These are phyloP conservation scores for Hypoxylon cercidicola DNA, from an alignment of 495 filamentous ascomycete species.

Conservation along the genomic window DNA sequence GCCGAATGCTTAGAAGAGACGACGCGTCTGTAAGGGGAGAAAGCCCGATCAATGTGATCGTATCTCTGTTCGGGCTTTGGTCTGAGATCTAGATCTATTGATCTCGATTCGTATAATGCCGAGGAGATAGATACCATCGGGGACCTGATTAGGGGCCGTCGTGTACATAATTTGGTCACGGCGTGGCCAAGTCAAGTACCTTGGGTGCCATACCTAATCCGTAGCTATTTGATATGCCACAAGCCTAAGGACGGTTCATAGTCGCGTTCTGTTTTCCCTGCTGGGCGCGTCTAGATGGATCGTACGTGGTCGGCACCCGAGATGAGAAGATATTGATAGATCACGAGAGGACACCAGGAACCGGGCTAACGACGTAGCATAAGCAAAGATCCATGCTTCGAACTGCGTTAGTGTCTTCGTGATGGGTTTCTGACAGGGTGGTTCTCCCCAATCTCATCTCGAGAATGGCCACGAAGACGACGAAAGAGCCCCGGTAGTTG, in stretches of 20 bases:
- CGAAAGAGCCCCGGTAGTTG: constrained; percentile 21
- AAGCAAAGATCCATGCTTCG: constrained; percentile 5
- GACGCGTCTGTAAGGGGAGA: constrained; percentile 8
- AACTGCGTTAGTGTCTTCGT: constrained; percentile 6
- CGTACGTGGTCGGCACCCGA: constrained; percentile 10
- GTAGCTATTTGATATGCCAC: constrained; percentile 1
- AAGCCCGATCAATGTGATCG: constrained; percentile 12
- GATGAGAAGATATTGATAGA: constrained; percentile 10
- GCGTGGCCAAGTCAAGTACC: not conserved
- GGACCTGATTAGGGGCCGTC: constrained; percentile 6
- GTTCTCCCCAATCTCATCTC: constrained; percentile 8
- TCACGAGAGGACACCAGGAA: constrained; percentile 6
- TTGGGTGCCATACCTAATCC: not conserved
- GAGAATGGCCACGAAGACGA: not conserved
- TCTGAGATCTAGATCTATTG: constrained; percentile 10
- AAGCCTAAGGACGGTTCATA: constrained; percentile 13
- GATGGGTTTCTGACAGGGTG: not conserved
- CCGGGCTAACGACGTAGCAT: constrained; percentile 13
- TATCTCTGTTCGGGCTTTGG: constrained; percentile 5
- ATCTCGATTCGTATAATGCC: not conserved
- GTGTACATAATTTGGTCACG: constrained; percentile 11
- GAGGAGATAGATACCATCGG: constrained; percentile 1
- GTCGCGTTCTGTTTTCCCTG: constrained; percentile 24
- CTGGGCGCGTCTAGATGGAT: constrained; percentile 1
- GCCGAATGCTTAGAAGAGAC: not conserved